Conservation (phyloP, 1,284 basidiomycete genomes). For the Pisolithus thermaeus region DNA sequence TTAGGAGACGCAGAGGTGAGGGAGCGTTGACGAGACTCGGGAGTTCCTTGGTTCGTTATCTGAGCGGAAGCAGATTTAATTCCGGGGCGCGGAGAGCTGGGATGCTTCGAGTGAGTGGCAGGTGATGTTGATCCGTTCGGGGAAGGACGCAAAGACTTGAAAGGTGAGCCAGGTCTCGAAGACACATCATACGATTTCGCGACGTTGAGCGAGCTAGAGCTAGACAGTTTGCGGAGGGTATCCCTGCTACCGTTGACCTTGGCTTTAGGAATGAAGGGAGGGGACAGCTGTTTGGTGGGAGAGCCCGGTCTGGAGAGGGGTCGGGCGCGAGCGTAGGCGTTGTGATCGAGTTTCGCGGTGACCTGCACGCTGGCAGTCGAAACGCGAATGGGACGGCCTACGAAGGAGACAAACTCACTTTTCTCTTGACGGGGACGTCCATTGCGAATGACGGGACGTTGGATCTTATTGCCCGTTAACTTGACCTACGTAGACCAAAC, state of each 20-base stretch:
- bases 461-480: no score
- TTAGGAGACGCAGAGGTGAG: slow-evolving; percentile 27
- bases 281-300: slow-evolving; percentile 41
- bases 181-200: slow-evolving; percentile 15
- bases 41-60: slow-evolving; percentile 6
- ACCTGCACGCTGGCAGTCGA: slow-evolving; percentile 31
- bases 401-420: slow-evolving; percentile 30
- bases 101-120: slow-evolving; percentile 17
- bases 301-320: slow-evolving; percentile 40
- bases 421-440: slow-evolving; percentile 35
- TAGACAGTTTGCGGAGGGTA: slow-evolving; percentile 38
- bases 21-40: slow-evolving; percentile 33
- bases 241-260: slow-evolving; percentile 51
- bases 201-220: slow-evolving; percentile 20
- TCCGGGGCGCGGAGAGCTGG: slow-evolving; percentile 19
- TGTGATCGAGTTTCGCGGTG: slow-evolving; percentile 35
- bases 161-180: slow-evolving; percentile 38
- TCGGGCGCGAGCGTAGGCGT: slow-evolving; percentile 24
- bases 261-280: slow-evolving; percentile 44
- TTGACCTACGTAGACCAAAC: no score
- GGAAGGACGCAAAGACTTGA: slow-evolving; percentile 28
- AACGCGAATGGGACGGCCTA: neutral
- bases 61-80: slow-evolving; percentile 23
- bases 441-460: slow-evolving; percentile 10
- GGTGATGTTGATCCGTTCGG: slow-evolving; percentile 11